Evolutionary conservation across 2,329 filamentous ascomycete genomes (phyloP).

Genomic region (Pestalotiopsis sp.): DNA sequence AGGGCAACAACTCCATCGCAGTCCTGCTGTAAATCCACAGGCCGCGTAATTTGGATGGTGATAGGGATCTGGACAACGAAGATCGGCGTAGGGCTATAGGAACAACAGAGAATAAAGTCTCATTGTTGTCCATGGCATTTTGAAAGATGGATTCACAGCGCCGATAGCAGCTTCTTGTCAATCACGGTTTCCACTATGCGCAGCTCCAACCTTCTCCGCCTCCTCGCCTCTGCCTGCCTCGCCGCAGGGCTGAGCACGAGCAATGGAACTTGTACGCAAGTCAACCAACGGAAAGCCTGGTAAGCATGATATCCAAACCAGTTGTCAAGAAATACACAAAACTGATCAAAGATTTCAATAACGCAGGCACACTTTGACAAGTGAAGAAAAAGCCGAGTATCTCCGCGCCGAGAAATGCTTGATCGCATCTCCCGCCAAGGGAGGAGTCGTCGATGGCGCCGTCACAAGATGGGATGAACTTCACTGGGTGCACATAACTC

Average conservation of each 20-base stretch:
- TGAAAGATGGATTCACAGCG: background rate
- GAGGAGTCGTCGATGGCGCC: slow-evolving; percentile 19
- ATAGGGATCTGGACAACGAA: background rate
- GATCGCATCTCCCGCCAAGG: slow-evolving; percentile 27
- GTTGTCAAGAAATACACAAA: background rate
- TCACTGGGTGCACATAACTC: slow-evolving; percentile 32
- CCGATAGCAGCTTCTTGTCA: background rate
- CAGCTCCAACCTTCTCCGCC: background rate
- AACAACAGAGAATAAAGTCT: background rate
- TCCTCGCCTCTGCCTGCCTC: background rate
- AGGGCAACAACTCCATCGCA: no score
- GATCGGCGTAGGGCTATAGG: background rate
- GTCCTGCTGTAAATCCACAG: background rate
- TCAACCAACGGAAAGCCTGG: background rate
- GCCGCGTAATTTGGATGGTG: background rate
- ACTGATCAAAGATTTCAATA: background rate
- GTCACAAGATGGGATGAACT: slow-evolving; percentile 35
- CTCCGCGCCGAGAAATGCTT: slow-evolving; percentile 34
- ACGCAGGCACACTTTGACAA: slow-evolving; percentile 10
- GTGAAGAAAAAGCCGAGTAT: slow-evolving; percentile 31
- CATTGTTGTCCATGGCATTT: background rate
- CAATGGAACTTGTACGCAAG: background rate
- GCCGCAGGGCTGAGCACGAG: background rate
- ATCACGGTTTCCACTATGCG: background rate
- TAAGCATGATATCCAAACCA: background rate